These are phyloP conservation scores for Calophaca sinica DNA, from an alignment of 306 rosid species.

Conservation along the genomic window DNA sequence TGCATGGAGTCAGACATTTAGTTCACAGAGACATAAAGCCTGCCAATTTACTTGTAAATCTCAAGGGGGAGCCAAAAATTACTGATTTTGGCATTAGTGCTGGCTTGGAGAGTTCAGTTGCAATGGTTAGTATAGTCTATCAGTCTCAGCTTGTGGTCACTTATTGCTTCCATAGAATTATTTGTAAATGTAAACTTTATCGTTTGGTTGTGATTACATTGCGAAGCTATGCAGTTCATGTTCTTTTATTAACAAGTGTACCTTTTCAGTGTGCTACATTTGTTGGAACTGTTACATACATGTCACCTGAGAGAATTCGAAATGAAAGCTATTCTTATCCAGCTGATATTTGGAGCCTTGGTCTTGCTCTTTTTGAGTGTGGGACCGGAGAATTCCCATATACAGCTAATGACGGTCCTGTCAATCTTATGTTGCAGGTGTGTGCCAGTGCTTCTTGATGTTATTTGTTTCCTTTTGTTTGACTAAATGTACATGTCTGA, in stretches of 20 bases:
- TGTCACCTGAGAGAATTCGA: slow-evolving; percentile 98
- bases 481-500: slow-evolving; percentile 19
- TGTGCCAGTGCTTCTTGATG: slow-evolving; percentile 32
- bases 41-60: slow-evolving; percentile 91
- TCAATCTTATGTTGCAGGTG: slow-evolving; percentile 98
- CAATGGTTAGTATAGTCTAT: slow-evolving; percentile 72
- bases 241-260: slow-evolving; percentile 35
- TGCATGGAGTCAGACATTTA: slow-evolving; percentile 90
- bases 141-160: slow-evolving; percentile 18
- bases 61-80: slow-evolving; percentile 94
- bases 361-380: slow-evolving; percentile 94
- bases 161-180: slow-evolving; percentile 24
- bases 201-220: slow-evolving; percentile 2
- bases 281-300: slow-evolving; percentile 95
- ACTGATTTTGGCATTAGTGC: slow-evolving; percentile 99
- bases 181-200: slow-evolving; percentile 15
- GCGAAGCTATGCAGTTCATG: slow-evolving; percentile 1
- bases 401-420: slow-evolving; percentile 91
- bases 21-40: slow-evolving; percentile 99
- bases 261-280: slow-evolving; percentile 88
- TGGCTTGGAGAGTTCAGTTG: slow-evolving; percentile 95
- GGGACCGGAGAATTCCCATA: slow-evolving; percentile 99
- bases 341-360: slow-evolving; percentile 99
- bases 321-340: slow-evolving; percentile 96
- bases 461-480: slow-evolving; percentile 32